These are phyloP conservation scores for Gloeostereum incarnatum DNA, from an alignment of 768 basidiomycete genomes.

Conservation along the genomic window DNA sequence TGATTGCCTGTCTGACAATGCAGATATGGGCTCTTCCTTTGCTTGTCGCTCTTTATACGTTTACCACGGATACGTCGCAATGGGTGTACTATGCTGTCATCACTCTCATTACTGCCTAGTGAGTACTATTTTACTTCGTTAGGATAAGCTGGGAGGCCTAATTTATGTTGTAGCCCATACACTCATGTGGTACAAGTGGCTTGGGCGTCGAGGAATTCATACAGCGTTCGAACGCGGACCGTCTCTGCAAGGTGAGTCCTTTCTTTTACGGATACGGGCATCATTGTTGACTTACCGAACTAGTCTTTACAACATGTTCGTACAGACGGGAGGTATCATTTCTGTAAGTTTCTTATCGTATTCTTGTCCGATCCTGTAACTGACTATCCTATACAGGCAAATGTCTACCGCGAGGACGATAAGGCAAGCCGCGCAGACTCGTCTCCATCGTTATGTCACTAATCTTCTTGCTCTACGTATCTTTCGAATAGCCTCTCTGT, in stretches of 20 bases:
- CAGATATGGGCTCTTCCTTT: conserved; percentile 46
- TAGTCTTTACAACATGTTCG: conserved; percentile 56
- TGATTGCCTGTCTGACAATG: conserved; percentile 39
- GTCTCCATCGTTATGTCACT: not conserved
- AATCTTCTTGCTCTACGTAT: not conserved
- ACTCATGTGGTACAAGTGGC: conserved; percentile 48
- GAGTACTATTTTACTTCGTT: no score
- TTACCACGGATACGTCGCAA: conserved; percentile 35
- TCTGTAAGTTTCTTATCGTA: conserved; percentile 21
- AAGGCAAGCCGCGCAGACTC: conserved; percentile 27
- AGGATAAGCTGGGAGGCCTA: no score
- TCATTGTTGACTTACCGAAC: no score
- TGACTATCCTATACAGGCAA: conserved; percentile 22
- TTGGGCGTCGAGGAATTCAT: conserved; percentile 53
- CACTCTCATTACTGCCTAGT: conserved; percentile 41
- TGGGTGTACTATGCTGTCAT: conserved; percentile 50
- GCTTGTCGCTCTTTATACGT: conserved; percentile 39
- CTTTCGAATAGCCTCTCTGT: conserved; percentile 22
- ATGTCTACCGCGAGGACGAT: conserved; percentile 47
- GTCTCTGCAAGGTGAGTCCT: conserved; percentile 24
- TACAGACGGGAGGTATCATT: conserved; percentile 48
- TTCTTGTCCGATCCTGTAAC: no score
- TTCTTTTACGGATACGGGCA: no score
- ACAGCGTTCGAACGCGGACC: conserved; percentile 46
- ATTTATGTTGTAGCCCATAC: no score